A percentile compares a stretch with the other conserved stretches of the same genome.
These are phyloP conservation scores for Alternaria ethzedia DNA, from an alignment of 2,329 filamentous ascomycete genomes.

Conservation along the genomic window DNA sequence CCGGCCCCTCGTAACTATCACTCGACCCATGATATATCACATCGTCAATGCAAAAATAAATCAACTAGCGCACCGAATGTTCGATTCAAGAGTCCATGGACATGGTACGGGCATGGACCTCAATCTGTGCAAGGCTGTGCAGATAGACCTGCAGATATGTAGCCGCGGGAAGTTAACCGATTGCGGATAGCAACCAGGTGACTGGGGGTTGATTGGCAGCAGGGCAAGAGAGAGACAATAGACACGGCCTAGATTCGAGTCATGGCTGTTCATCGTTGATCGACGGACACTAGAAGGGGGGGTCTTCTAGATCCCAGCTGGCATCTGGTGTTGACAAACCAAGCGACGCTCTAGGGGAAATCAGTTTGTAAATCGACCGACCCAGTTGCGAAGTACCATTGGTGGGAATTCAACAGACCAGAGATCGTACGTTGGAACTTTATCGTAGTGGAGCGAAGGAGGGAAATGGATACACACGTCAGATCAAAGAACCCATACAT, in stretches of 20 bases:
- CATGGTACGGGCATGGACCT: conserved; percentile 14
- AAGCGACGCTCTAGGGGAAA: neutral
- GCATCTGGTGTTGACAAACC: neutral
- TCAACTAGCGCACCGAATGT: conserved; percentile 17
- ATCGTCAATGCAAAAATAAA: conserved; percentile 1
- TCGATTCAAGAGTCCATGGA: conserved; percentile 12
- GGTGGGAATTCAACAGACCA: neutral
- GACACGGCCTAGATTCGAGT: conserved; percentile 6
- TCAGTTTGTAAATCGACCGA: neutral
- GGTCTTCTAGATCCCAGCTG: conserved; percentile 7
- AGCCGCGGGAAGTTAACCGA: conserved; percentile 19
- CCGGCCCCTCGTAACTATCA: neutral
- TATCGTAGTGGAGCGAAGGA: neutral
- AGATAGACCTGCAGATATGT: conserved; percentile 19
- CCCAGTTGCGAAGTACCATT: neutral
- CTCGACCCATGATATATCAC: neutral
- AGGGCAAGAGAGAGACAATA: neutral
- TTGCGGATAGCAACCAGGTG: conserved; percentile 7
- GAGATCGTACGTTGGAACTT: neutral
- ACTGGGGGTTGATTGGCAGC: conserved; percentile 6
- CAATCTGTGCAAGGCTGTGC: conserved; percentile 16
- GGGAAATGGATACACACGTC: neutral
- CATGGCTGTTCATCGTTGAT: neutral
- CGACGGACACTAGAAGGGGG: neutral
- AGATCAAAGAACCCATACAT: neutral